Percentiles rank a stretch among this genome's conserved stretches.
Evolutionary conservation across 768 basidiomycete genomes (phyloP).

Genomic region (Daedalea quercina): DNA sequence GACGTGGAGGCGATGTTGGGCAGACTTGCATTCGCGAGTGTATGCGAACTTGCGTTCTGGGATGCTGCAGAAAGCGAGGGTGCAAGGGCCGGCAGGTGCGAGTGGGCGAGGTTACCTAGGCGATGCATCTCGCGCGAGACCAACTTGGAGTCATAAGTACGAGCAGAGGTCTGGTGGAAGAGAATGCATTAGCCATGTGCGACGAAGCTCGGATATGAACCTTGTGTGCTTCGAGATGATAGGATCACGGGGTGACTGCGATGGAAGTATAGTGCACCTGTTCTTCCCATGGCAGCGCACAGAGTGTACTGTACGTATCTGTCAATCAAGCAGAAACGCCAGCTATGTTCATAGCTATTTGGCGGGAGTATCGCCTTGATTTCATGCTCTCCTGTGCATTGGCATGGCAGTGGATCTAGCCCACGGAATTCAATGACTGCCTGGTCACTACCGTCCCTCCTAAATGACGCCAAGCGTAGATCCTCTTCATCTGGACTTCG

Average conservation of each 20-base stretch:
- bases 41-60: constrained; percentile 37
- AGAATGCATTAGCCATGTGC: background rate
- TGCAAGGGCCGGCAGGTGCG: constrained; percentile 45
- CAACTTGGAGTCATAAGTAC: constrained; percentile 75
- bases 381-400: too few relatives aligned
- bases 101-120: constrained; percentile 55
- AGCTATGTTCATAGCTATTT: too few relatives aligned
- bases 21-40: constrained; percentile 11
- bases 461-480: too few relatives aligned
- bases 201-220: background rate
- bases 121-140: constrained; percentile 85
- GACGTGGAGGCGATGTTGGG: constrained; percentile 26
- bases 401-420: too few relatives aligned
- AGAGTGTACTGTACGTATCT: background rate
- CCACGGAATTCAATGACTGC: too few relatives aligned
- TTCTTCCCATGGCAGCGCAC: background rate
- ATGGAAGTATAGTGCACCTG: background rate
- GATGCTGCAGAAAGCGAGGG: constrained; percentile 46
- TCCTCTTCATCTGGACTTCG: too few relatives aligned
- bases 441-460: too few relatives aligned
- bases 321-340: too few relatives aligned
- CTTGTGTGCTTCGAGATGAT: constrained; percentile 1
- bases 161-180: constrained; percentile 14
- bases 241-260: background rate
- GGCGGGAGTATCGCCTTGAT: too few relatives aligned